phyloP scores from a whole-genome alignment of 495 filamentous ascomycete species.

The Bryoglossum gracile region DNA sequence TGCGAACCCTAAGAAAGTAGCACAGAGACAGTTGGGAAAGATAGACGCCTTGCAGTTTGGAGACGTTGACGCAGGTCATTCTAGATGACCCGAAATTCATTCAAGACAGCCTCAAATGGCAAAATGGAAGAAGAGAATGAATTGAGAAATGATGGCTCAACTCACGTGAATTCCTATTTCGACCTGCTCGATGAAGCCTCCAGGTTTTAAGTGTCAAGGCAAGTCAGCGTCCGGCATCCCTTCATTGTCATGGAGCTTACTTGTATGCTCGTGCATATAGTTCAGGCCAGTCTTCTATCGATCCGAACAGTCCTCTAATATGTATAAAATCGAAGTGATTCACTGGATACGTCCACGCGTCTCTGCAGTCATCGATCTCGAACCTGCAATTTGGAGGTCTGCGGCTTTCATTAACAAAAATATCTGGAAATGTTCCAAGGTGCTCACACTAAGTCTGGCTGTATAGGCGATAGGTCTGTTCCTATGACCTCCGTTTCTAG shows the following conservation, averaged over 20 bases:
- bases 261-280: conserved; percentile 17
- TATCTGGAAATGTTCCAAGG: background rate
- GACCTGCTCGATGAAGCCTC: conserved; percentile 48
- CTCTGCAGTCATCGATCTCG: conserved; percentile 46
- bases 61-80: too few relatives aligned
- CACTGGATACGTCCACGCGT: conserved; percentile 43
- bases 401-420: background rate
- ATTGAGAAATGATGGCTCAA: too few relatives aligned
- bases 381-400: conserved; percentile 46
- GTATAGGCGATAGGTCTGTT: conserved; percentile 45
- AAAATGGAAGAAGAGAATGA: background rate
- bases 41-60: too few relatives aligned
- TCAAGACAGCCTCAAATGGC: background rate
- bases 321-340: conserved; percentile 47
- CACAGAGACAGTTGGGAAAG: too few relatives aligned
- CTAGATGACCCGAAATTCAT: background rate
- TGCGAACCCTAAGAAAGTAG: too few relatives aligned
- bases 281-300: conserved; percentile 30
- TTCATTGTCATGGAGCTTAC: conserved; percentile 3
- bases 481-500: conserved; percentile 50
- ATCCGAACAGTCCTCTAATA: conserved; percentile 37
- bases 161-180: conserved; percentile 30
- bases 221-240: background rate
- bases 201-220: conserved; percentile 33
- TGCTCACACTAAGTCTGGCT: conserved; percentile 35